These are phyloP conservation scores for Mucuna pruriens DNA, from an alignment of 306 rosid genomes.

Conservation along the genomic window DNA sequence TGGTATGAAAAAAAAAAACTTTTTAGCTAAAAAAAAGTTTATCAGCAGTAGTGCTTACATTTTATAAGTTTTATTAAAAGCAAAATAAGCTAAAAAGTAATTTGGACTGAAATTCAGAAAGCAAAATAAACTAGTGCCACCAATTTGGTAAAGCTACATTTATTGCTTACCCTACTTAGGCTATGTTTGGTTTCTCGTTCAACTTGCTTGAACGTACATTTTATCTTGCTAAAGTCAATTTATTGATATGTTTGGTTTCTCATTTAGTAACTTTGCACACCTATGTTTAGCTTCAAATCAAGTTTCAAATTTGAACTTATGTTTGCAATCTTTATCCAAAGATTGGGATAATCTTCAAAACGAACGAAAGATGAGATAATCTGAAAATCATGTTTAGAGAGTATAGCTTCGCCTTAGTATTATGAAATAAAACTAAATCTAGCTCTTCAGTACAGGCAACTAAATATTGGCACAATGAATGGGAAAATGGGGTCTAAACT, in stretches of 20 bases:
- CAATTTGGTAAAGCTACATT: neutral
- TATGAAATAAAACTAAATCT: slow-evolving; percentile 20
- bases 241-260: neutral
- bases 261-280: neutral
- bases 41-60: neutral
- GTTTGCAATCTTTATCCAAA: too few relatives aligned
- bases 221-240: neutral
- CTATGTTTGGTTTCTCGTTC: neutral
- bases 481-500: slow-evolving; percentile 22
- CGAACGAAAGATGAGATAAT: slow-evolving; percentile 4
- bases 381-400: slow-evolving; percentile 28
- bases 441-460: slow-evolving; percentile 23
- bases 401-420: slow-evolving; percentile 19
- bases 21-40: neutral
- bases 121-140: slow-evolving; percentile 19
- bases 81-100: neutral
- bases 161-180: neutral
- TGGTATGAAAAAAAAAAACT: neutral
- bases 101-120: neutral
- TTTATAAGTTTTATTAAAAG: neutral
- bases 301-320: neutral
- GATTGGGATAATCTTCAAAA: slow-evolving; percentile 18
- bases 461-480: slow-evolving; percentile 7
- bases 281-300: neutral
- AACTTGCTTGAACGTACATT: neutral